Base-by-base conservation (phyloP, 306 rosid species). In the Lablab purpureus region DNA sequence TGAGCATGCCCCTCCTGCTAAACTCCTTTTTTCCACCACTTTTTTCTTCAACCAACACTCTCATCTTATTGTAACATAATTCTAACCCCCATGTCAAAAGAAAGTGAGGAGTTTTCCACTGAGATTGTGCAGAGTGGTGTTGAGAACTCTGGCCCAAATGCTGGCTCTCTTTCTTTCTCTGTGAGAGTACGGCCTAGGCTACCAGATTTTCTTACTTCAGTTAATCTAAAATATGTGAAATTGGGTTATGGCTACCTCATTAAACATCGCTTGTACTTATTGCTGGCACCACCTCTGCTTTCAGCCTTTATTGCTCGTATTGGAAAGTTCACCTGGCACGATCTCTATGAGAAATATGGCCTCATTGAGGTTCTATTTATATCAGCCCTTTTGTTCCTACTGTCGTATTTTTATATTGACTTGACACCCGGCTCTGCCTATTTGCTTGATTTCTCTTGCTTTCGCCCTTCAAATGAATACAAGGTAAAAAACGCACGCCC, bases 391-490 rank as follows among this genome's bases (percentile, higher is more conserved):
- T 22, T 77, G 28, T 66, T 64, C 43, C 22, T 81, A 4, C 14
- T 86, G 36, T 19, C 81, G 1, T 83, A 77, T 63, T 56, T 85
- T 54, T 86, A 71, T 56, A 4, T 76, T 58, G 59, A 82, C 21
- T 55, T 73, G 13, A 72, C 84, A 9, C 89, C 91, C 6, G 71
- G 88, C 5, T 71, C 91, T 18, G 86, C 83, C 32, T 89, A 91
- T 76, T 74, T 91, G 82, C 72, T 89, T 69, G 97, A 91, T 77
- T 91, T 89, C 73, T 82, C 92, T 65, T 91, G 97, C 68, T 91
- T 85, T 78, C 87, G 87, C 73, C 97, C 94, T 43, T 80, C 94
- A 7, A 41, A 85, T 80, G 87, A 91, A 27, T 86, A 81, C 75
- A 89, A 91, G 91, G 96, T 89, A 84, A 54, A 22, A 40, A 13